Evolutionary conservation across 306 rosid genomes (phyloP), one percentile per base, ranked within the genome.

Genomic region (Ormosia emarginata): DNA sequence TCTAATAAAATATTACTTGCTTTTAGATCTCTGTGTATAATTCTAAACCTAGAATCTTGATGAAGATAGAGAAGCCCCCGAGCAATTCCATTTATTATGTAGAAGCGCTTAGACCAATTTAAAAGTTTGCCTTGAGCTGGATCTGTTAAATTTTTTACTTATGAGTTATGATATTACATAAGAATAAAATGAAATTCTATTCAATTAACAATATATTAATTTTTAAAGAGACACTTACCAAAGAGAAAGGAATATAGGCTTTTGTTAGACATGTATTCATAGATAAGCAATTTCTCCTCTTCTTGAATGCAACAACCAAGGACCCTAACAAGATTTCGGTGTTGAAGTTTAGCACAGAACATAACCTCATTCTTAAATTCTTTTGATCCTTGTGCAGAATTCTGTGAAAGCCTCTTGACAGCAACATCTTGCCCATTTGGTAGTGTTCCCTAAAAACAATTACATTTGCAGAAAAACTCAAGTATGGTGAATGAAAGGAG

Each of bases 51-150:
- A 6, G 79, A 74, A 12, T 74, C 79, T 37, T 74, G 79, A 74
- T 74, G 79, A 14, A 74, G 40, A 74, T 74, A 75, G 5, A 61
- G 71, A 43, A 75, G 46, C 10, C 80, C 80, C 2, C 71, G 71
- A 30, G 71, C 80, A 75, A 75, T 61, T 75, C 34, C 59, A 44
- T 5, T 1, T 5, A 75, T 0, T 3, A 75, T 75, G 8, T 44
- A 2, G 8, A 75, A 62, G 3, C 80, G 75, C 30, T 0, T 30
- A 2, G 84, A 4, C 84, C 80, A 81, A 64, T 73, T 49, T 41
- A 80, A 6, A 4, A 9, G 2, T 50, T 14, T 37, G 2, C 79
- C 71, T 37, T 36, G 65, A 62, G 7, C 3, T 36, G 29, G 2
- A 61, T 79, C 63, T 79, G 77, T 2, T 1, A 70, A 24, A 24